Evolutionary conservation across 805 yeast genomes (phyloP), one percentile per base, ranked within the genome.

Genomic region (Lipomyces spencermartinsiae): DNA sequence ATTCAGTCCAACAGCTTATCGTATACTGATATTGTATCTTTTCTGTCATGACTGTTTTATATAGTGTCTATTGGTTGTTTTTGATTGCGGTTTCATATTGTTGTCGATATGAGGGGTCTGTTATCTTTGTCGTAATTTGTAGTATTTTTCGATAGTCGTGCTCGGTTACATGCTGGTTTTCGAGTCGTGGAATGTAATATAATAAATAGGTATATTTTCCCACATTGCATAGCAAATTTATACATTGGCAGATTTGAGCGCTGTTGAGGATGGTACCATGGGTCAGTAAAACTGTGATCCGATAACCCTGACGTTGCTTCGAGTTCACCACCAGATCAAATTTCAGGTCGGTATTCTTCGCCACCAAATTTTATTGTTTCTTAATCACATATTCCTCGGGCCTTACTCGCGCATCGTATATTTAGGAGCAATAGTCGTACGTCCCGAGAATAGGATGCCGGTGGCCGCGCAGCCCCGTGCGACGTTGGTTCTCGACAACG

Each of bases 401-500:
- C 29, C 29, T 25, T 25, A 5, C 16, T 37, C 14, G 16, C 43
- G 49, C 49, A 8, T 43, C 22, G 49, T n/a, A 43, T 6, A 16
- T 43, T 8, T n/a, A 16, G 19, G 16, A n/a, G 19, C 2, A 12
- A 16, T 8, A 6, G 56, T 25, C 56, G 56, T 7, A n/a, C 31
- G 19, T 53, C 22, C 16, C 31, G 34, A 22, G 56, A 53, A 16
- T 22, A 53, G 31, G 16, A 59, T 59, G 62, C 62, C 62, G 25
- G 56, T 35, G n/a, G 56, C 25, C 10, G 56, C 61, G 37, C 66
- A 59, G 49, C 68, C 71, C 19, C 46, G 53, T 4, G 43, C 60
- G 16, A 62, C 67, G 12, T 73, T 94, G 34, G 86, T 95, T 4
- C 79, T 95, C 16, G 99, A 95, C 75, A 95, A 95, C 81, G 99